Evolutionary conservation across 2,329 filamentous ascomycete genomes (phyloP).

Genomic region (Paracamarosporium sp.): DNA sequence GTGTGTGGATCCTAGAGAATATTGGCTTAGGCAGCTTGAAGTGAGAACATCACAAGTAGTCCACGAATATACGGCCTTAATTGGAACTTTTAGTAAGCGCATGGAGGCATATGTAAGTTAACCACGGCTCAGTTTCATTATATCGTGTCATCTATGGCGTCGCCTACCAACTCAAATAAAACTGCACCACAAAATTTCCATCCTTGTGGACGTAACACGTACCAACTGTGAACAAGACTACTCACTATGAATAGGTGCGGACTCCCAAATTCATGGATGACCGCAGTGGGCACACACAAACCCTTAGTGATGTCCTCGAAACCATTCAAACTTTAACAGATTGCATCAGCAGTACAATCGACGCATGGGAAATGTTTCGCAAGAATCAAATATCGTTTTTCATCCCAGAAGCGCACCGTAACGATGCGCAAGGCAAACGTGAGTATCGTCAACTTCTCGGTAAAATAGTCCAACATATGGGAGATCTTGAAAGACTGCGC

Average conservation of each 20-base stretch:
- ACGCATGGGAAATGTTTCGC: conserved; percentile 20
- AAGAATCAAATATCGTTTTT: conserved; percentile 16
- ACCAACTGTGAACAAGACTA: not conserved
- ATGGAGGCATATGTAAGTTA: conserved; percentile 27
- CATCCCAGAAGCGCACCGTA: conserved; percentile 12
- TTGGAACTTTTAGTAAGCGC: conserved; percentile 22
- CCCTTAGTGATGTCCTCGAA: conserved; percentile 21
- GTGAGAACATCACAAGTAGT: conserved; percentile 14
- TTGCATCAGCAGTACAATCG: conserved; percentile 15
- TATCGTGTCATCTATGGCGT: too few relatives aligned
- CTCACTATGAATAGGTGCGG: not conserved
- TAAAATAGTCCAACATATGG: conserved; percentile 16
- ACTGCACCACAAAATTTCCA: too few relatives aligned
- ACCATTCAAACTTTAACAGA: conserved; percentile 23
- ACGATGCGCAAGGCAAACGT: not conserved
- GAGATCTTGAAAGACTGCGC: conserved; percentile 18
- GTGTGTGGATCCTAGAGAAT: conserved; percentile 21
- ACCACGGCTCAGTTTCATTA: not conserved
- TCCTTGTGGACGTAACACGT: too few relatives aligned
- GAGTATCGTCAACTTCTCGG: conserved; percentile 14
- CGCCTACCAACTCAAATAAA: too few relatives aligned
- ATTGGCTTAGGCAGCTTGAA: conserved; percentile 19
- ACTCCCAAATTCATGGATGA: conserved; percentile 15
- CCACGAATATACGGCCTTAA: conserved; percentile 19
- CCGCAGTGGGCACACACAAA: conserved; percentile 13